Base-by-base conservation (phyloP, 1,284 basidiomycete genomes). In the Ganoderma resinaceum region DNA sequence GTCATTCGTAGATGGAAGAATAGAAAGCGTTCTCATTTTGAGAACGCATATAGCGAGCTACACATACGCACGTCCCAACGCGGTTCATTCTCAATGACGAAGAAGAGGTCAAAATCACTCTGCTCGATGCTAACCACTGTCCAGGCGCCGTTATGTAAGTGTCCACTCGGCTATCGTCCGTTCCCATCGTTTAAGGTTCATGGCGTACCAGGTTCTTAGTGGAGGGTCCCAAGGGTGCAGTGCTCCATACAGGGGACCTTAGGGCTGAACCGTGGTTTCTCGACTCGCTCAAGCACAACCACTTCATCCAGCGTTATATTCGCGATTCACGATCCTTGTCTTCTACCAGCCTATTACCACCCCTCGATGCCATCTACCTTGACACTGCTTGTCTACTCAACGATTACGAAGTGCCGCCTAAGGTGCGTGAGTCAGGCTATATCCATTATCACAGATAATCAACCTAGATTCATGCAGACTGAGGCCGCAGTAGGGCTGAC, bases 221-320 rank as follows among this genome's bases (percentile, higher is more conserved):
- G 65, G 93, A 95, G 76, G 94, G 95, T 7, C 61, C 80, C 1
- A 78, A 86, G 59, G 90, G 91, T 7, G 85, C 94, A 0, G 84
- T 98, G 23, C 86, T 99, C 4, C 95, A 98, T 76, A 98, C 96
- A 0, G 97, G 97, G 23, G 97, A 99, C 79, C 85, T 98, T 64
- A 88, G 97, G 53, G 95, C 94, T 0, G 97, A 98, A 77, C 84
- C 87, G 0, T 90, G 89, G 83, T 94, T 94, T 76, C 79, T 97
- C 40, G 85, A 92, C 4, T 84, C 85, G 2, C 79, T 98, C 1
- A 82, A 79, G 20, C 85, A 87, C 9, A 92, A 94, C 73, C 91
- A 92, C 0, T 86, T 86, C 67, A 81, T 98, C 12, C 87, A 91
- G 70, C 86, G 87, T 12, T 98, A 94, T 72, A 76, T 96, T 6